Base-by-base conservation (phyloP, 176 grass and related monocot species). In the Avena insularis region DNA sequence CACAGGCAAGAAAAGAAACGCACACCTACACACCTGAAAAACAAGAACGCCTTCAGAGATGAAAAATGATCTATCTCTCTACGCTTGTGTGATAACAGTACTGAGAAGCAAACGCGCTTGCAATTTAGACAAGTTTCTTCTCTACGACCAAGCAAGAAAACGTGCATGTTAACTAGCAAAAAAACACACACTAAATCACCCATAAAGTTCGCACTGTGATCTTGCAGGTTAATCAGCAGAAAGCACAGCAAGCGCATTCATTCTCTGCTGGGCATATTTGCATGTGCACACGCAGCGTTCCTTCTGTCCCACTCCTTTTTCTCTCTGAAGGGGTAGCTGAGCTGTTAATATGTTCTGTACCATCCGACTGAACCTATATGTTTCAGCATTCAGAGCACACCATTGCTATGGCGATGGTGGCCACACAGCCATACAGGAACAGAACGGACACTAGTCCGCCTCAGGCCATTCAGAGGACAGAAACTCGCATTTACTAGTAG, bases 341-440 rank as follows among this genome's bases (percentile, higher is more conserved):
- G 57, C 54, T 78, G 27, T 55, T 78, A 85, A 55, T 85, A 55
- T 68, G 74, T 54, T 56, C 20, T 78, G 72, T 85, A 77, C 73
- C 46, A 19, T 79, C 50, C 57, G 75, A 45, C 49, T 71, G 84
- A 43, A 78, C 33, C 73, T 27, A 48, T 49, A 77, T 47, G 47
- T 77, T 77, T 77, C 50, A 35, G 29, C 27, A 27, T 77, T 77
- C 9, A 54, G 50, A 85, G 31, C 73, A 77, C 64, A 71, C 36
- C 36, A 78, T 21, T 79, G 60, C 35, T 55, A 56, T 55, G 84
- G 33, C 61, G n/a, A 79, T 40, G 38, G 46, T 47, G 46, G 46
- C 13, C 23, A 4, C 23, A 4, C 58, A 8, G 8, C 20, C 20
- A 61, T 23, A 36, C 64, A 67, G 64, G 29, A 16, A 56, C 63